Conservation (phyloP, 768 basidiomycete genomes). For the Phylloporus arenicola region DNA sequence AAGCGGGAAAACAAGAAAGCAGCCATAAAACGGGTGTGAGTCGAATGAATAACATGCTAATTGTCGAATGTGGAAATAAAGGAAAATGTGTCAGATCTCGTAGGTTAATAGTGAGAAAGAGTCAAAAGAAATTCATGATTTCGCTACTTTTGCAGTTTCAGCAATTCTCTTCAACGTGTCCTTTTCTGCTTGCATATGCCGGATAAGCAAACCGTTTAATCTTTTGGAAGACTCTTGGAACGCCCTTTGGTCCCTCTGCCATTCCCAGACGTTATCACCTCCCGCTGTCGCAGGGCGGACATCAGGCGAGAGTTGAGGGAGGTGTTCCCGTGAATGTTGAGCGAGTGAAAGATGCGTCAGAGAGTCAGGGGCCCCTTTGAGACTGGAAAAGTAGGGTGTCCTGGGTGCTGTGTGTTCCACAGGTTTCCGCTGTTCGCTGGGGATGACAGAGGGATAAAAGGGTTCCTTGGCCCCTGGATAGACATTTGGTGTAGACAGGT, state of each 20-base stretch:
- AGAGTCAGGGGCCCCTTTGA: constrained; percentile 33
- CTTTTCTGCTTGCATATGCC: constrained; percentile 81
- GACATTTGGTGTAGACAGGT: constrained; percentile 65
- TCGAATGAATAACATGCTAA: constrained; percentile 15
- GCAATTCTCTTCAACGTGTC: constrained; percentile 77
- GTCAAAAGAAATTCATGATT: constrained; percentile 14
- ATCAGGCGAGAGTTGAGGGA: constrained; percentile 17
- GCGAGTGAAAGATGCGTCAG: constrained; percentile 29
- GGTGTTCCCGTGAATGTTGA: constrained; percentile 42
- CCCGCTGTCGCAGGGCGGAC: constrained; percentile 14
- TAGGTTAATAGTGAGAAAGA: constrained; percentile 11
- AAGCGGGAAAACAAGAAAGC: constrained; percentile 16
- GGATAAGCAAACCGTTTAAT: constrained; percentile 74
- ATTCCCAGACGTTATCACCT: constrained; percentile 23
- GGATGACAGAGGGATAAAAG: constrained; percentile 30
- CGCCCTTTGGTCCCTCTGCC: constrained; percentile 29
- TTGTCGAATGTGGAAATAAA: constrained; percentile 3
- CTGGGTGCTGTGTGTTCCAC: constrained; percentile 46
- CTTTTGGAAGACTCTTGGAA: constrained; percentile 55
- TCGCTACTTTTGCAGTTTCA: constrained; percentile 34
- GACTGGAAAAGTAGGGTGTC: constrained; percentile 43
- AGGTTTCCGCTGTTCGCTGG: constrained; percentile 41
- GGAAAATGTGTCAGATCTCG: constrained; percentile 7
- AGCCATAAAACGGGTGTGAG: constrained; percentile 24
- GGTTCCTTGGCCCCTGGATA: constrained; percentile 37